Conservation (phyloP, 805 yeast genomes). For the Candida maesae region DNA sequence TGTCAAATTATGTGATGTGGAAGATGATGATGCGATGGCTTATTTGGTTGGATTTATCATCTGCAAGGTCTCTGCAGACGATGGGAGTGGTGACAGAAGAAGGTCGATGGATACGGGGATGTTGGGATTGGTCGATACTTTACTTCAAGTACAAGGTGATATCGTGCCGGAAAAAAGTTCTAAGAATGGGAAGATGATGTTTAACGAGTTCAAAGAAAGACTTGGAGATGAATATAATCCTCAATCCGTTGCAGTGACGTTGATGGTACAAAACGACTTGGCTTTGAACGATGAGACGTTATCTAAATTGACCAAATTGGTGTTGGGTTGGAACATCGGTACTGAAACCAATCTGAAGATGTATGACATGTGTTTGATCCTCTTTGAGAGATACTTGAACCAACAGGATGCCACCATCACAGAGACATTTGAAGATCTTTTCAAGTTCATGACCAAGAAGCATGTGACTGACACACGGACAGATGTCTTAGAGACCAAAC, state of each 20-base stretch:
- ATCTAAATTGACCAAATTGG: neutral
- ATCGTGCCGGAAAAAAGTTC: slow-evolving; percentile 1
- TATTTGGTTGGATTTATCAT: slow-evolving; percentile 18
- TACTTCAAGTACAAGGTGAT: neutral
- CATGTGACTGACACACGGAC: neutral
- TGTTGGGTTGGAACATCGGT: neutral
- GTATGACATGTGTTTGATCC: slow-evolving; percentile 14
- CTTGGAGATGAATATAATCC: slow-evolving; percentile 9
- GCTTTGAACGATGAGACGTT: slow-evolving; percentile 2
- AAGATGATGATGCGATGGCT: neutral
- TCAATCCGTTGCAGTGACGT: slow-evolving; percentile 13
- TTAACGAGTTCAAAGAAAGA: slow-evolving; percentile 10
- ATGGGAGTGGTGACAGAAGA: slow-evolving; percentile 4
- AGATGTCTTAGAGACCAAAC: slow-evolving; percentile 11
- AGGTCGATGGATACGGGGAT: slow-evolving; percentile 4
- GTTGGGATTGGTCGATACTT: neutral
- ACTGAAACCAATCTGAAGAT: slow-evolving; percentile 3
- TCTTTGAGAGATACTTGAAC: slow-evolving; percentile 13
- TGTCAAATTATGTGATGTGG: slow-evolving; percentile 1
- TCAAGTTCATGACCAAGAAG: neutral
- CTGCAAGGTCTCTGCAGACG: slow-evolving; percentile 13
- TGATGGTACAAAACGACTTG: slow-evolving; percentile 14
- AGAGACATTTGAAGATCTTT: neutral
- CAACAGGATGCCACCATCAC: neutral
- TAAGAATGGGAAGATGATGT: slow-evolving; percentile 5